These are phyloP conservation scores for Sarocladium kiliense DNA, from an alignment of 2,329 filamentous ascomycete genomes.

Conservation along the genomic window DNA sequence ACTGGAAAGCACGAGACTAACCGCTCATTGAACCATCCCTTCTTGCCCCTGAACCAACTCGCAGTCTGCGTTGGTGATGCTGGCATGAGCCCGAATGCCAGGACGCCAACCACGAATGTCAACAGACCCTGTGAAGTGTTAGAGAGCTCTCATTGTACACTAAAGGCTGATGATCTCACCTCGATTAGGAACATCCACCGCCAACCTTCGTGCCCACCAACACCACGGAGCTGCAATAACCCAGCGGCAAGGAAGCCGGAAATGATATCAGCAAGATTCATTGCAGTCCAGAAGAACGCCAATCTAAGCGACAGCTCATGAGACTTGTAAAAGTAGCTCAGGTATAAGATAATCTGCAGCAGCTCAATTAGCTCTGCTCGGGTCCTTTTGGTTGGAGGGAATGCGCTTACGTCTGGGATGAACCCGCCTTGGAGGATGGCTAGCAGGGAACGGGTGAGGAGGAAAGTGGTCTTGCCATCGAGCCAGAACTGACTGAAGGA, in stretches of 20 bases:
- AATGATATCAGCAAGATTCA: conserved; percentile 36
- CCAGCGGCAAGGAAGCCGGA: conserved; percentile 42
- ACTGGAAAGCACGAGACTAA: not conserved
- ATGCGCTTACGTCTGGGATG: conserved; percentile 28
- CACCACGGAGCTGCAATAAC: conserved; percentile 44
- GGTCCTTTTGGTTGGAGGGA: not conserved
- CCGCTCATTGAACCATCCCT: conserved; percentile 21
- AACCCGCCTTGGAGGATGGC: conserved; percentile 32
- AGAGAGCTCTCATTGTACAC: not conserved
- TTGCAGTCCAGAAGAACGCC: conserved; percentile 61
- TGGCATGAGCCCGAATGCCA: conserved; percentile 20
- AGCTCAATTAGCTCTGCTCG: not conserved
- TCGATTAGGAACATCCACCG: conserved; percentile 55
- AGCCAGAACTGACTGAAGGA: conserved; percentile 33
- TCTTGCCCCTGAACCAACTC: conserved; percentile 45
- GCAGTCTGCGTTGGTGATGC: conserved; percentile 36
- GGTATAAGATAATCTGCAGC: conserved; percentile 17
- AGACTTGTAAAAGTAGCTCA: conserved; percentile 66
- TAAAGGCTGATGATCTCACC: conserved; percentile 26
- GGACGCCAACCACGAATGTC: conserved; percentile 21
- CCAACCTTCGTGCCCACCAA: conserved; percentile 45
- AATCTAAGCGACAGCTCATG: conserved; percentile 62
- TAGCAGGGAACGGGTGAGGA: conserved; percentile 25
- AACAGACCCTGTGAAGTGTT: conserved; percentile 15
- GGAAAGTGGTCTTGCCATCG: conserved; percentile 25